Evolutionary conservation across 2,329 filamentous ascomycete species (phyloP), one percentile per base, ranked within the genome.

Genomic region (Penicillium sumatraense): DNA sequence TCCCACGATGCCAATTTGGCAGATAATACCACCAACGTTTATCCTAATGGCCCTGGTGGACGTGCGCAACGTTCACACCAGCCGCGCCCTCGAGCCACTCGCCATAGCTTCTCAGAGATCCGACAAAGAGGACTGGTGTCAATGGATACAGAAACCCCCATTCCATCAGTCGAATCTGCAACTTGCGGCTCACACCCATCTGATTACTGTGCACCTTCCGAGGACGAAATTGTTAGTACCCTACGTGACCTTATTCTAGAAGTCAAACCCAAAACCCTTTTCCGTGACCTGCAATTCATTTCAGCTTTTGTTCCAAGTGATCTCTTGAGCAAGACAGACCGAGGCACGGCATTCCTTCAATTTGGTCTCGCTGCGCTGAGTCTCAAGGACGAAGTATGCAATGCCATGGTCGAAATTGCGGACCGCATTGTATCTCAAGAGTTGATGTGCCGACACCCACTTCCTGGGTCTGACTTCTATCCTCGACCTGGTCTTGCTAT

Each of bases 281-380:
- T 93, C 76, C 87, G 90, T 5, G 90, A 93, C 67, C 73, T 95
- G 42, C 90, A 95, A 68, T 90, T 80, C 72, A 86, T 88, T 56
- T 83, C 85, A 3, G 81, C 85, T 0, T 85, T 88, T 58, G 78
- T 86, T 3, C 83, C 85, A 1, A 76, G 80, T 5, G 76, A 82
- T 10, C 81, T 81, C 40, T 74, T 88, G 11, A 84, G 85, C 71
- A 82, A 82, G 63, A 82, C 80, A 3, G 80, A 83, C 14, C 78
- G 80, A 49, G 81, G 85, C 35, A 95, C 92, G 64, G 91, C 93
- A 0, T 98, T 98, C 71, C 90, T 92, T 84, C 91, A 96, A 66
- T 89, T 92, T 23, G 91, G 90, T 0, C 83, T 96, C 5, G 93
- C 95, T 0, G 92, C 93, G 2, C 80, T 97, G n/a, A 86, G 87